Evolutionary conservation across 306 rosid species (phyloP).

Genomic region (Abrus pulchellus): DNA sequence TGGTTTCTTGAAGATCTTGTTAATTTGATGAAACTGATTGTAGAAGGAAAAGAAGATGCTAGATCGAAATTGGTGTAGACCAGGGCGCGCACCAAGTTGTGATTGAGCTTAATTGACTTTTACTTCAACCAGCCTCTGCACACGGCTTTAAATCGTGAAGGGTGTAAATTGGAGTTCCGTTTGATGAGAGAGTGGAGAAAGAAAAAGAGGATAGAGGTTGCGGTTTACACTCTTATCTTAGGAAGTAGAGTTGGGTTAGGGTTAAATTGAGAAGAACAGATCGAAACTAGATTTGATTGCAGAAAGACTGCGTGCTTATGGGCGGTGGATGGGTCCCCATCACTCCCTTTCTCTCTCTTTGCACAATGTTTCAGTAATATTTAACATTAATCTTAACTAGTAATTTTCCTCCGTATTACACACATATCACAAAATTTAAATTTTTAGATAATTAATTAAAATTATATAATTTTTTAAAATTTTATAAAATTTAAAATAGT

Average conservation of each 20-base stretch:
- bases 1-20: conserved; percentile 7
- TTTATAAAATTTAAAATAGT: no score
- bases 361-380: background rate
- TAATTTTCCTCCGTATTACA: no score
- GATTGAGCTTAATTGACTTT: conserved; percentile 25
- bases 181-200: conserved; percentile 19
- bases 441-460: no score
- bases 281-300: conserved; percentile 63
- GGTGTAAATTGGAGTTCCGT: background rate
- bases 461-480: no score
- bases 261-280: conserved; percentile 57
- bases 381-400: no score
- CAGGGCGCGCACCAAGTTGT: background rate
- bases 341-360: background rate
- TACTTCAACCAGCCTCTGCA: background rate
- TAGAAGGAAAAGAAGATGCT: background rate
- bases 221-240: background rate
- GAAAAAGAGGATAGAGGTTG: background rate
- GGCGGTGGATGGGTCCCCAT: conserved; percentile 85
- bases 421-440: no score
- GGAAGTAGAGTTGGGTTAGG: conserved; percentile 49
- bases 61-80: conserved; percentile 10
- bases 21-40: conserved; percentile 18
- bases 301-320: conserved; percentile 70
- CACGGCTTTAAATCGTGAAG: background rate